Evolutionary conservation across 495 filamentous ascomycete species (phyloP), one percentile per base, ranked within the genome.

Genomic region (Filosporella fistucella): DNA sequence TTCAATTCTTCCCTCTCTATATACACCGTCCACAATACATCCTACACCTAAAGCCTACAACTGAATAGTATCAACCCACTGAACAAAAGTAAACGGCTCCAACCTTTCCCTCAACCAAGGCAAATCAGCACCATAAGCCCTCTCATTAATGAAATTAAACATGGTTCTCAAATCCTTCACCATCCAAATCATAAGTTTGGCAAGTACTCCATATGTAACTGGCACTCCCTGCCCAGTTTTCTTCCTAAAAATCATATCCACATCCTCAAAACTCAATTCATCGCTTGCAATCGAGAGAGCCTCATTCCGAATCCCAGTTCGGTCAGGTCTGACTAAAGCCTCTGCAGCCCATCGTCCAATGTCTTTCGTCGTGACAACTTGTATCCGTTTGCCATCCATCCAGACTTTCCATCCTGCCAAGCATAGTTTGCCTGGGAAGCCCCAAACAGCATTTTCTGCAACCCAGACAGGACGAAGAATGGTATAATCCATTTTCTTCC

Each of bases 301-400:
- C 1, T 70, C 54, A 16, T 68, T 68, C 18, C 48, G 63, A 17
- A 55, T 37, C 3, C 63, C 55, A 63, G 65, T 70, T 18, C 44
- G 44, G 25, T 57, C 47, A 13, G 68, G 62, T 2, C 64, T 43
- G 1, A 30, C 24, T 25, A 88, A 82, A 1, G 76, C 80, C 52
- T 77, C 65, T 14, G 75, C 78, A 2, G 64, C 83, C 43, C 86
- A 82, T 24, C 69, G 58, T 0, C 85, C 84, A 56, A 88, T 86
- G 46, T 87, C 82, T 1, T 55, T 58, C 0, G 67, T 68, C 0
- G 76, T 65, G 13, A 88, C 57, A 57, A 77, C 67, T 52, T 85
- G 81, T 48, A 87, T 55, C 4, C 17, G 22, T 2, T 41, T 36
- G 44, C 74, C 71, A 23, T 69, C 23, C 3, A 65, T 58, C 2